These are phyloP conservation scores for Globisporangium spiculum DNA, from an alignment of 352 stramenopile species.

Conservation along the genomic window DNA sequence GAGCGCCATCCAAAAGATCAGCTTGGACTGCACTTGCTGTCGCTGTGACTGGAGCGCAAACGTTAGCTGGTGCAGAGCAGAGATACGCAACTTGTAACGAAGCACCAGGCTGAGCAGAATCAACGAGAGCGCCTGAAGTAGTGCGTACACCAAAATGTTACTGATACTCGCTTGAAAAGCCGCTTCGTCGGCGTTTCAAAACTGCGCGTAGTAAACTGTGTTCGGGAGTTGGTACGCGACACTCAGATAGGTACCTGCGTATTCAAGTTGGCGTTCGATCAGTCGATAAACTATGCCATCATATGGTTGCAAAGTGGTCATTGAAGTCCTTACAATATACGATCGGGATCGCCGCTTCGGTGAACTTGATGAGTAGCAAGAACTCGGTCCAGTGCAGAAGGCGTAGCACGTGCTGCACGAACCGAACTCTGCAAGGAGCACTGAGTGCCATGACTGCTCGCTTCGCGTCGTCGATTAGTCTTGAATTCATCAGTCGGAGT, in stretches of 20 bases:
- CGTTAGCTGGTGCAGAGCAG: background rate
- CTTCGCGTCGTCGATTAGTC: background rate
- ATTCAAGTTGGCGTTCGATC: background rate
- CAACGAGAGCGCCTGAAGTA: background rate
- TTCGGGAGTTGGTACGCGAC: background rate
- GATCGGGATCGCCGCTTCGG: slow-evolving; percentile 20
- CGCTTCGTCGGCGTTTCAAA: background rate
- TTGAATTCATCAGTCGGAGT: background rate
- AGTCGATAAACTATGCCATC: background rate
- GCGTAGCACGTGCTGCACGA: slow-evolving; percentile 3
- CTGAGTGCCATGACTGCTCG: background rate
- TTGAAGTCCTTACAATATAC: slow-evolving; percentile 20
- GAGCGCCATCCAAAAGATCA: slow-evolving; percentile 5
- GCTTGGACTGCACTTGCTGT: slow-evolving; percentile 10
- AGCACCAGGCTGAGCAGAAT: background rate
- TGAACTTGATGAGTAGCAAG: slow-evolving; percentile 21
- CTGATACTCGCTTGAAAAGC: background rate
- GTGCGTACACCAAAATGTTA: background rate
- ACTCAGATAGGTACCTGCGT: slow-evolving; percentile 3
- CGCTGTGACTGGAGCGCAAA: slow-evolving; percentile 11
- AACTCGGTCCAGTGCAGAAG: slow-evolving; percentile 21
- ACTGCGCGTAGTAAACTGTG: slow-evolving; percentile 9
- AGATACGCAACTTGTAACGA: background rate
- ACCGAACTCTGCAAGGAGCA: background rate
- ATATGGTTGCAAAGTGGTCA: no score